Evolutionary conservation across 2,329 filamentous ascomycete genomes (phyloP).

Genomic region (Paecilomyces sp.): DNA sequence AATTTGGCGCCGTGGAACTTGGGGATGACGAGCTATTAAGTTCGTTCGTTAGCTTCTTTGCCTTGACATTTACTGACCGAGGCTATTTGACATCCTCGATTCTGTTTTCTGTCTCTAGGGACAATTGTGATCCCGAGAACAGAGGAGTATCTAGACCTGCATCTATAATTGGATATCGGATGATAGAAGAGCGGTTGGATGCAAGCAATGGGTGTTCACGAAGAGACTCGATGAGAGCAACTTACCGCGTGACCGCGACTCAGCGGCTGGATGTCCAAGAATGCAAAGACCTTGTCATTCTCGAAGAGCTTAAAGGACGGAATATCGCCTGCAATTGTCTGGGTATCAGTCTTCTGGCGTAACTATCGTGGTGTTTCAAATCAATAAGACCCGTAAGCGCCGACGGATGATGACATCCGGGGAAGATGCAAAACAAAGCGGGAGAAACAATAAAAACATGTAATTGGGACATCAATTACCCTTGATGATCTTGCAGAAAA

Average conservation of each 20-base stretch:
- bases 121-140: not conserved
- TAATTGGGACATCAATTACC: constrained; percentile 41
- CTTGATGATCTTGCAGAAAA: constrained; percentile 99
- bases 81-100: not conserved
- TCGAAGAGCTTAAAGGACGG: constrained; percentile 95
- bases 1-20: constrained; percentile 92
- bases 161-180: not conserved
- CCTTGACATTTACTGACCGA: not conserved
- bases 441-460: constrained; percentile 1
- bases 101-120: not conserved
- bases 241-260: constrained; percentile 82
- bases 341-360: not conserved
- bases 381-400: not conserved
- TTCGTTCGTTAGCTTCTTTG: constrained; percentile 7
- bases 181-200: not conserved
- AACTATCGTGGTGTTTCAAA: not conserved
- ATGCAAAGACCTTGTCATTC: constrained; percentile 85
- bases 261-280: constrained; percentile 90
- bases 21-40: constrained; percentile 77
- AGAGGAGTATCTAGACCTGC: too few relatives aligned
- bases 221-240: constrained; percentile 6
- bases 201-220: not conserved
- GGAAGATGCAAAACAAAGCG: not conserved
- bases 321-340: constrained; percentile 65
- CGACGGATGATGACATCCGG: not conserved